Conservation (phyloP, 305 asterid genomes). For the Fraxinus velutina region DNA sequence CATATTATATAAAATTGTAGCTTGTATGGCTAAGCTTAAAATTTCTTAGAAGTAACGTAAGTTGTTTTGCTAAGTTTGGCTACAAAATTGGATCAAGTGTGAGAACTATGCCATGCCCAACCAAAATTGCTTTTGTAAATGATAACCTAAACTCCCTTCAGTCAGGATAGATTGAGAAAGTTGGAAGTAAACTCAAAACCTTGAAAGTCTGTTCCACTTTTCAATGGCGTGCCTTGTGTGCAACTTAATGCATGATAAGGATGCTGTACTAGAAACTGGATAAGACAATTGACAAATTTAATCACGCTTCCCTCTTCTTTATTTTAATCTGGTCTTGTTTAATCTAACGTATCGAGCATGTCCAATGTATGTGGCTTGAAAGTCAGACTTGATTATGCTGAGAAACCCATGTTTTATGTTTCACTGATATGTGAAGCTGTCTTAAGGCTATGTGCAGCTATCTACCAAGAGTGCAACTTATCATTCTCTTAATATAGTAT, state of each 20-base stretch:
- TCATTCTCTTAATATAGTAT: neutral
- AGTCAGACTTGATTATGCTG: neutral
- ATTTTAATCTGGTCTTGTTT: neutral
- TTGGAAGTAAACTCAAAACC: neutral
- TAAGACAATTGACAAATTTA: neutral
- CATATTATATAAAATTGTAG: neutral
- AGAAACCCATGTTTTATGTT: conserved; percentile 12
- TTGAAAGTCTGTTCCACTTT: neutral
- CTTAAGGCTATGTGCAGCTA: neutral
- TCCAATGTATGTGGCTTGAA: no score
- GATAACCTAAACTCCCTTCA: neutral
- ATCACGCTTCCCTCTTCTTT: neutral
- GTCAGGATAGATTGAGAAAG: neutral
- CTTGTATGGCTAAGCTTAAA: neutral
- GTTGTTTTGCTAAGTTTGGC: neutral
- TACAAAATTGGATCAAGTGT: neutral
- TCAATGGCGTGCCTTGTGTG: neutral
- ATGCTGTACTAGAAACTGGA: neutral
- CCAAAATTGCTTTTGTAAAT: neutral
- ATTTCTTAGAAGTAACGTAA: neutral
- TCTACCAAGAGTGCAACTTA: neutral
- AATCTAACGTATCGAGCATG: no score
- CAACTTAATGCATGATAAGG: neutral
- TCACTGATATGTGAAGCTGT: neutral
- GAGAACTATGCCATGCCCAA: neutral